Conservation (phyloP, 371 early-diverging fungal genomes). For the Chytridium lagenaria region DNA sequence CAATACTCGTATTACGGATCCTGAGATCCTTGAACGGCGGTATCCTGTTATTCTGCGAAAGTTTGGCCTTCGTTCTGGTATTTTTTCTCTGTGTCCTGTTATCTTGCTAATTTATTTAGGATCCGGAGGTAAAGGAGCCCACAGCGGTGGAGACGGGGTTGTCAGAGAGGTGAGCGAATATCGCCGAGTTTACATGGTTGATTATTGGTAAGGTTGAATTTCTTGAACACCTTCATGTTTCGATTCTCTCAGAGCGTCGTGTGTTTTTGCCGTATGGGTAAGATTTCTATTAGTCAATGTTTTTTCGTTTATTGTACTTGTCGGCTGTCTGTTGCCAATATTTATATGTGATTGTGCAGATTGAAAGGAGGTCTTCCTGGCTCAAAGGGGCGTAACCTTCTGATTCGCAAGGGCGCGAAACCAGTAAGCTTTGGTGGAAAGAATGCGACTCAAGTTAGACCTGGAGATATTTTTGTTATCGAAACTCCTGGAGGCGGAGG, state of each 20-base stretch:
- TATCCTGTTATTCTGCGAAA: slow-evolving; percentile 90
- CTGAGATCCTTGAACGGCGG: slow-evolving; percentile 92
- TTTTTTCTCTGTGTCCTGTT: background rate
- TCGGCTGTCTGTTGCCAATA: background rate
- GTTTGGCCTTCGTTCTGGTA: slow-evolving; percentile 73
- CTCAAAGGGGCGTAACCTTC: slow-evolving; percentile 75
- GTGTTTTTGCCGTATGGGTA: slow-evolving; percentile 88
- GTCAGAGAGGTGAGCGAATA: slow-evolving; percentile 42
- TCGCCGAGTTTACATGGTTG: background rate
- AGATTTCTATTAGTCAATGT: background rate
- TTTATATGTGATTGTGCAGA: background rate
- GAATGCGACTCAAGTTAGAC: slow-evolving; percentile 75
- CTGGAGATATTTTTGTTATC: slow-evolving; percentile 82
- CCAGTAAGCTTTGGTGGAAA: slow-evolving; percentile 86
- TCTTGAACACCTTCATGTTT: slow-evolving; percentile 70
- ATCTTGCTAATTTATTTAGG: no score
- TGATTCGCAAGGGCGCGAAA: slow-evolving; percentile 63
- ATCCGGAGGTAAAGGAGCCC: slow-evolving; percentile 84
- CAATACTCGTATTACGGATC: slow-evolving; percentile 96
- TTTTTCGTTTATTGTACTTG: background rate
- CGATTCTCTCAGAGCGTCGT: slow-evolving; percentile 91
- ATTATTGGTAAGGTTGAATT: slow-evolving; percentile 45
- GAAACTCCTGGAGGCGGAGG: slow-evolving; percentile 96
- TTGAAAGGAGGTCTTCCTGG: slow-evolving; percentile 84
- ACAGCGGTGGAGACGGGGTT: slow-evolving; percentile 88